Evolutionary conservation across 139 green algal species (phyloP).

Genomic region (Spirogloea muscicola): DNA sequence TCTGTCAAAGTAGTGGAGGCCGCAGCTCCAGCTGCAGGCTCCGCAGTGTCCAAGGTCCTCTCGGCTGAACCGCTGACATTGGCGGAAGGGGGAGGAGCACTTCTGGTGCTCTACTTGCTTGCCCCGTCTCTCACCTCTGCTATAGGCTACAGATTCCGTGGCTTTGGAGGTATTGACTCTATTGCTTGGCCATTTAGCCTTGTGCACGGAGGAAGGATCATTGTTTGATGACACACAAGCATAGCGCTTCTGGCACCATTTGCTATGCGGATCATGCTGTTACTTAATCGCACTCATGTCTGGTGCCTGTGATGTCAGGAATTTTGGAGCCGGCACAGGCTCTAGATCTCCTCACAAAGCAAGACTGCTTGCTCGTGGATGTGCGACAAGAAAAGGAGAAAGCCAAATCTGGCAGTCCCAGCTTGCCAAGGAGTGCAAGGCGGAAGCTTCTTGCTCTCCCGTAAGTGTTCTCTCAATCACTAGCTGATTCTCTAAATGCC

Average conservation of each 20-base stretch:
- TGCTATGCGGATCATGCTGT: not conserved
- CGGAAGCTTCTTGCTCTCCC: conserved; percentile 1
- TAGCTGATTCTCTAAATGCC: not conserved
- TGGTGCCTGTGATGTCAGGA: not conserved
- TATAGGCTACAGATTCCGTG: conserved; percentile 6
- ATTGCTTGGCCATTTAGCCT: not conserved
- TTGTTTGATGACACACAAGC: not conserved
- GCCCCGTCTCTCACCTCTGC: conserved; percentile 8
- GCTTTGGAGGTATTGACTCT: conserved; percentile 22
- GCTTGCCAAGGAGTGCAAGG: not conserved
- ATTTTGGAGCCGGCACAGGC: conserved; percentile 10
- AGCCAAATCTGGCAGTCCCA: not conserved
- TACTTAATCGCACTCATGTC: not conserved
- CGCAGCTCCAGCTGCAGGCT: too few relatives aligned
- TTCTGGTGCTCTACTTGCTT: conserved; percentile 39
- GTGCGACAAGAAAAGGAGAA: conserved; percentile 30
- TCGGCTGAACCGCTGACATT: too few relatives aligned
- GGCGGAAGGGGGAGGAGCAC: conserved; percentile 11
- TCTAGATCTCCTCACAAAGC: not conserved
- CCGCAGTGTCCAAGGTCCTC: too few relatives aligned
- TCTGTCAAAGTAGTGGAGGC: too few relatives aligned
- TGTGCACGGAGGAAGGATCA: not conserved
- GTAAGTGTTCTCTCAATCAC: not conserved
- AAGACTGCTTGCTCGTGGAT: conserved; percentile 12
- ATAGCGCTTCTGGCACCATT: not conserved